phyloP scores from a whole-genome alignment of 257 asterid species.

The Solanum dulcamara region DNA sequence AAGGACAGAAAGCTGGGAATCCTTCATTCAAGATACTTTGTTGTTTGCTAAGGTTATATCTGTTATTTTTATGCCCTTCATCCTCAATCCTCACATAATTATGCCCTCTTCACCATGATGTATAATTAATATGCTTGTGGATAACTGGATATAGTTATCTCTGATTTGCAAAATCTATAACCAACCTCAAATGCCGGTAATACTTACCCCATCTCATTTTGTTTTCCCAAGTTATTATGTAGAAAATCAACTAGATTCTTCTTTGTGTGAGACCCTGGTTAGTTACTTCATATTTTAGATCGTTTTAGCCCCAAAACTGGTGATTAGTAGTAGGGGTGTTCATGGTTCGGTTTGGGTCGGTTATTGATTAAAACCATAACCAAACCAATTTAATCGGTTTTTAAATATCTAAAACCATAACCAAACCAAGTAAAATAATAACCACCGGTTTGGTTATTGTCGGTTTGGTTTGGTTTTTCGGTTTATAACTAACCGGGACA shows the following conservation, averaged over 20 bases:
- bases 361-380: no score
- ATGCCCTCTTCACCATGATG: not conserved
- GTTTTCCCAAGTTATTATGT: not conserved
- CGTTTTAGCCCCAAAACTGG: not conserved
- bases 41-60: conserved; percentile 64
- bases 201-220: not conserved
- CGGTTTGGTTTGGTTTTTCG: no score
- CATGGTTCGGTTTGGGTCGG: no score
- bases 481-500: no score
- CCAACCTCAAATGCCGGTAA: not conserved
- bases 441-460: no score
- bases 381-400: no score
- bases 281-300: not conserved
- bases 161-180: not conserved
- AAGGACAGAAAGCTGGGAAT: conserved; percentile 85
- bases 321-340: no score
- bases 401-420: no score
- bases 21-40: conserved; percentile 45
- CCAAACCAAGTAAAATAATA: no score
- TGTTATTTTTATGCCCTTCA: not conserved
- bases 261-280: not conserved
- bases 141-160: not conserved
- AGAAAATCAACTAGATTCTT: not conserved
- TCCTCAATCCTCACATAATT: not conserved
- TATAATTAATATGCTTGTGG: not conserved